Percentiles rank a stretch among this genome's conserved stretches.
These are phyloP conservation scores for Adansonia rubrostipa DNA, from an alignment of 441 rosid genomes.

Conservation along the genomic window DNA sequence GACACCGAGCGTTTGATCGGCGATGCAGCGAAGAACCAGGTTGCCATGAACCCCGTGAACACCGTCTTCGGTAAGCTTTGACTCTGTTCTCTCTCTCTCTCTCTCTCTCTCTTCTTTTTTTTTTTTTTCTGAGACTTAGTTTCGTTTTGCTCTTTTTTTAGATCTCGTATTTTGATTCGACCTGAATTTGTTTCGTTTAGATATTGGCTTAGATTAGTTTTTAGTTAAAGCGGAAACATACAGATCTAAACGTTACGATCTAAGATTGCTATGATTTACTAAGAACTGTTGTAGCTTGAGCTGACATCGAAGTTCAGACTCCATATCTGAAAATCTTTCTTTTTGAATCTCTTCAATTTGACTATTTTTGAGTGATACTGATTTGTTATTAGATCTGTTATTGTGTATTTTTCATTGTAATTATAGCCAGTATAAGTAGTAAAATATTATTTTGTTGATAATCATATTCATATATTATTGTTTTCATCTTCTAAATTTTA, in stretches of 20 bases:
- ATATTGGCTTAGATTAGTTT: background rate
- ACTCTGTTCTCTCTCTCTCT: too few relatives aligned
- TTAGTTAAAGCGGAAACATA: too few relatives aligned
- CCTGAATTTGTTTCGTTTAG: conserved; percentile 13
- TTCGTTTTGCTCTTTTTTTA: background rate
- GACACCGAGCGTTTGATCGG: conserved; percentile 59
- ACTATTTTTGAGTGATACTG: background rate
- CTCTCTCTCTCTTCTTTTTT: background rate
- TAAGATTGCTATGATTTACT: background rate
- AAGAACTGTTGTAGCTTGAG: background rate
- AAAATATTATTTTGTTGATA: background rate
- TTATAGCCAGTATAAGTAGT: background rate
- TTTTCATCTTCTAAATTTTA: too few relatives aligned
- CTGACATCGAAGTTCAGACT: background rate
- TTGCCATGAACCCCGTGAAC: conserved; percentile 61
- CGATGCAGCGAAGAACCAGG: conserved; percentile 69
- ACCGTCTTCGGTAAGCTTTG: conserved; percentile 53
- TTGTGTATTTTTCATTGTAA: background rate
- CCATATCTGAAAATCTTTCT: background rate
- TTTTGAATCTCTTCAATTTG: background rate
- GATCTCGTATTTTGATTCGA: background rate
- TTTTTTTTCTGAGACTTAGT: background rate
- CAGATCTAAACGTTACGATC: background rate
- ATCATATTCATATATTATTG: too few relatives aligned
- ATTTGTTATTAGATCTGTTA: background rate